Evolutionary conservation across 768 basidiomycete species (phyloP).

Genomic region (Suillus bovinus): DNA sequence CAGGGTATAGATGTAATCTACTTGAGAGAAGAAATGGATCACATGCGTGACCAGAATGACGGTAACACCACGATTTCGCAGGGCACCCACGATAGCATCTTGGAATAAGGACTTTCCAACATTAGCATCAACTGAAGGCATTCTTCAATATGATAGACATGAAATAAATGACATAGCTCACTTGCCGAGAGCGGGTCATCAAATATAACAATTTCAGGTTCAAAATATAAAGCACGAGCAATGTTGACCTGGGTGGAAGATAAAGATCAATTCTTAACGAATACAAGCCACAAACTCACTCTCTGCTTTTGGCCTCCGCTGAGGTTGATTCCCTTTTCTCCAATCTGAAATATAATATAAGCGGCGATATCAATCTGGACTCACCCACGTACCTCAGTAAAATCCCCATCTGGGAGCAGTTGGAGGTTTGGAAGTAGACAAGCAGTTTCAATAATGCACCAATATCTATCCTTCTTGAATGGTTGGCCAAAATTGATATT

Average conservation of each 20-base stretch:
- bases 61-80: too few species aligned
- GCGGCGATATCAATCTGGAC: background rate
- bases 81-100: too few species aligned
- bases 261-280: background rate
- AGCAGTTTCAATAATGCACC: conserved; percentile 58
- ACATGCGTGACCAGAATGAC: too few species aligned
- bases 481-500: conserved; percentile 69
- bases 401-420: conserved; percentile 65
- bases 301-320: conserved; percentile 69
- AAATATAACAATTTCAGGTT: conserved; percentile 60
- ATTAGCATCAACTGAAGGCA: conserved; percentile 62
- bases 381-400: conserved; percentile 54
- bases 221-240: conserved; percentile 65
- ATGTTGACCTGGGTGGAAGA: conserved; percentile 55
- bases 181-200: conserved; percentile 70
- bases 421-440: conserved; percentile 65
- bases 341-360: conserved; percentile 45
- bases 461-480: conserved; percentile 65
- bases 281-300: conserved; percentile 28
- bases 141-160: background rate
- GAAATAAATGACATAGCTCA: conserved; percentile 20
- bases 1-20: too few species aligned
- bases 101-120: too few species aligned
- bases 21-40: too few species aligned
- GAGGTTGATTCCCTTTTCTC: conserved; percentile 69